Base-by-base conservation (phyloP, 2,329 filamentous ascomycete species). In the Apiospora koreana region DNA sequence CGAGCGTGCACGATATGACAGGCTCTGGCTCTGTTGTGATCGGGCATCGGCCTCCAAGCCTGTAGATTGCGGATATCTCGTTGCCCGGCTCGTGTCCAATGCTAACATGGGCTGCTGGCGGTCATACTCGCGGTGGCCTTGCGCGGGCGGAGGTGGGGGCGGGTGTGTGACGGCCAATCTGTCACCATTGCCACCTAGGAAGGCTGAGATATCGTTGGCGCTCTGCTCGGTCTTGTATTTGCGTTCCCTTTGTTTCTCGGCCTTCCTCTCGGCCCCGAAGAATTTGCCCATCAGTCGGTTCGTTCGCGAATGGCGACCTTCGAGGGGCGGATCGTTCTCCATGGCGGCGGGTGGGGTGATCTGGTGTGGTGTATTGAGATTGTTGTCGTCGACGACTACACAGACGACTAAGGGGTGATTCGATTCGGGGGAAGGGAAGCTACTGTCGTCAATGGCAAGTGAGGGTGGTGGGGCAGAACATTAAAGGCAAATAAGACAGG, bases 281-380 rank as follows among this genome's bases (percentile, higher is more conserved):
- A 91, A 82, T 82, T 89, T 90, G 74, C 89, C 89, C 86, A 91
- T 91, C 65, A 91, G 80, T 72, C 89, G 88, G 76, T 79, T 78
- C 50, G 78, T 75, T 50, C 78, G 74, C 62, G 74, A 75, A 66
- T 74, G 74, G 68, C 74, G 72, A 72, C 75, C 73, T 41, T 80
- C 78, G 70, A 70, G 69, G 41, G 74, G 70, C 69, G 73, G 70
- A 58, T 79, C 77, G 69, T 76, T 72, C 71, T 80, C 79, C 79
- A 80, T 80, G 72, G 67, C 76, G 69, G 68, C 31, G 43, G 31
- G 3, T 14, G 54, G 18, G 35, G 35, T 8, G 35, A 8, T 3
- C 4, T 48, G 46, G 23, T 25, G 46, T 25, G 65, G 23, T 58
- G 28, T 62, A 18, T 58, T 14, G 41, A 42, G 8, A 69, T 67